A percentile compares a stretch with the other conserved stretches of the same genome.
Conservation (phyloP, 352 stramenopile species). For the Phytophthora lateralis region DNA sequence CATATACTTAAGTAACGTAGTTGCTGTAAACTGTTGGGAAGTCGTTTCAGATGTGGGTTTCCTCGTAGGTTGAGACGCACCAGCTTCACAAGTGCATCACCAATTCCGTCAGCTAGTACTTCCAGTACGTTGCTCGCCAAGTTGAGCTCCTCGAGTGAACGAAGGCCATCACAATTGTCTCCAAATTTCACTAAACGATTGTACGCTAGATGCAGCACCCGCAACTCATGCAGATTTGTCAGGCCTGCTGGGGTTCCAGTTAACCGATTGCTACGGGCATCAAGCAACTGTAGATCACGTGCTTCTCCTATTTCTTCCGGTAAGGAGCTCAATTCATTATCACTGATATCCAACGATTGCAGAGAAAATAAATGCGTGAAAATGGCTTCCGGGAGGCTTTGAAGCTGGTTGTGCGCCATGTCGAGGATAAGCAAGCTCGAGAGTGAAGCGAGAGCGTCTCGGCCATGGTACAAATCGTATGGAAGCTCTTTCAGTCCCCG, state of each 20-base stretch:
- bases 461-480: constrained; percentile 48
- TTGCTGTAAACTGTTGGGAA: constrained; percentile 53
- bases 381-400: constrained; percentile 44
- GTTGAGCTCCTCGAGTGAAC: constrained; percentile 57
- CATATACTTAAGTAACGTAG: constrained; percentile 42
- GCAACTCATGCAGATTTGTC: constrained; percentile 39
- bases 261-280: constrained; percentile 61
- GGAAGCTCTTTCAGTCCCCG: constrained; percentile 49
- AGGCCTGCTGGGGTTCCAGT: constrained; percentile 30
- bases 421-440: constrained; percentile 74
- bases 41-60: constrained; percentile 39
- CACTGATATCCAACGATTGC: constrained; percentile 57
- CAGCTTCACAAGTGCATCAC: constrained; percentile 41
- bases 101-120: constrained; percentile 41
- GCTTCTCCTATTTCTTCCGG: constrained; percentile 62
- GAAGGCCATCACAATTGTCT: constrained; percentile 45
- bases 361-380: constrained; percentile 69
- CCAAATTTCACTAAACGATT: constrained; percentile 57
- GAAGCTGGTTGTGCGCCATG: constrained; percentile 59
- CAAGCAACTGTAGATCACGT: constrained; percentile 50
- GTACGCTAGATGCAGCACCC: constrained; percentile 52
- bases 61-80: constrained; percentile 46
- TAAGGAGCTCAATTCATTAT: constrained; percentile 53
- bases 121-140: constrained; percentile 53
- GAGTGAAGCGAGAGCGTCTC: constrained; percentile 53